Percentiles rank a stretch among this genome's conserved stretches.
Evolutionary conservation across 495 filamentous ascomycete species (phyloP).

Genomic region (Parathielavia hyrcaniae): DNA sequence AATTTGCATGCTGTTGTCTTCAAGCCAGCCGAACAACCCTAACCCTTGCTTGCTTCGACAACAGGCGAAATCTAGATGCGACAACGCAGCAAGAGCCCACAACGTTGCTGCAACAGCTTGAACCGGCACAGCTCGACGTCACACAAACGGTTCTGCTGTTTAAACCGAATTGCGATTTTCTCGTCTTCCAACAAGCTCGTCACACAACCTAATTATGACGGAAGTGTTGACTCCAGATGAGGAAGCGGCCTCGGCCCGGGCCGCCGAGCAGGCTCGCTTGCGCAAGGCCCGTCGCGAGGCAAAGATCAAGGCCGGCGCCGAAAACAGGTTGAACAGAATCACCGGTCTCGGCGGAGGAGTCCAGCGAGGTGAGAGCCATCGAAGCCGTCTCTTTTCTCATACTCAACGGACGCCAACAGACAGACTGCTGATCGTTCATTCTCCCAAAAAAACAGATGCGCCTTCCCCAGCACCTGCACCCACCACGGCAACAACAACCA

Average conservation of each 20-base stretch:
- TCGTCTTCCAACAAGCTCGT: not conserved
- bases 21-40: not conserved
- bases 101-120: not conserved
- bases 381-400: not conserved
- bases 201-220: constrained; percentile 19
- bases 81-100: constrained; percentile 14
- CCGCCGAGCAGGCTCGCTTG: constrained; percentile 69
- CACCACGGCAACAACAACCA: constrained; percentile 4
- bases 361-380: constrained; percentile 36
- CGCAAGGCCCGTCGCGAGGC: constrained; percentile 87
- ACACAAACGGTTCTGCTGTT: not conserved
- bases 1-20: too few relatives aligned
- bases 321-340: constrained; percentile 76
- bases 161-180: not conserved
- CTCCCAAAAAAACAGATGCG: constrained; percentile 12
- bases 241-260: constrained; percentile 52
- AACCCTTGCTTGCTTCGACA: not conserved
- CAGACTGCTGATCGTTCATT: not conserved
- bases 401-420: not conserved
- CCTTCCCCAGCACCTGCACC: constrained; percentile 3
- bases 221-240: constrained; percentile 27
- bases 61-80: constrained; percentile 1
- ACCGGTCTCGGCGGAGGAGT: constrained; percentile 66
- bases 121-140: constrained; percentile 7
- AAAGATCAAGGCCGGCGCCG: constrained; percentile 78